phyloP scores from a whole-genome alignment of 352 stramenopile species.

The Thraustochytrium sp. region DNA sequence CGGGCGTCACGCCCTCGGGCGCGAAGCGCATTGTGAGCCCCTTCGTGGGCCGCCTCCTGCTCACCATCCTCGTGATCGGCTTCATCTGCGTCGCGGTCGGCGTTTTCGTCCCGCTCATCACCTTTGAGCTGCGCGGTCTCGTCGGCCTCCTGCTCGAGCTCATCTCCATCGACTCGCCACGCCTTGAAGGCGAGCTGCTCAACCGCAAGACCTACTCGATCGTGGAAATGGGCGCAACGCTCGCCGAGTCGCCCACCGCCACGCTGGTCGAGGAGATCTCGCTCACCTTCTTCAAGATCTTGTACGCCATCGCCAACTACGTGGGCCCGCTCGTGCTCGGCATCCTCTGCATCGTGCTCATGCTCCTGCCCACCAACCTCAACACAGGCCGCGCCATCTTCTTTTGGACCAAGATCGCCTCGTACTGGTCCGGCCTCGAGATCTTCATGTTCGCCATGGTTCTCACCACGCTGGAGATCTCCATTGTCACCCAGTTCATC shows the following conservation, averaged over 20 bases:
- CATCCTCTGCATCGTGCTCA: neutral
- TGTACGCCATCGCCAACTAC: neutral
- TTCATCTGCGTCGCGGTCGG: neutral
- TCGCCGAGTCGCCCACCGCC: neutral
- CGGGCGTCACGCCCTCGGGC: neutral
- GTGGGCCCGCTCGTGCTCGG: neutral
- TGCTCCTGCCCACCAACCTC: neutral
- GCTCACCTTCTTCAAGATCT: neutral
- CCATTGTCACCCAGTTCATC: conserved; percentile 4
- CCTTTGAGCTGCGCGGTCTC: conserved; percentile 5
- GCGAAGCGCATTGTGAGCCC: neutral
- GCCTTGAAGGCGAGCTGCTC: neutral
- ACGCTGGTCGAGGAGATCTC: neutral
- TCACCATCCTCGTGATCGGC: neutral
- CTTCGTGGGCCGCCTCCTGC: neutral
- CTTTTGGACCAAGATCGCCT: conserved; percentile 25
- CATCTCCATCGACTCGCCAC: neutral
- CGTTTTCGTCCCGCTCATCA: neutral
- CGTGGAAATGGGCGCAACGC: neutral
- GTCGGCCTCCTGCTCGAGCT: neutral
- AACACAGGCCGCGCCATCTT: neutral
- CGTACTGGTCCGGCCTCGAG: conserved; percentile 14
- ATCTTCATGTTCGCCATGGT: neutral
- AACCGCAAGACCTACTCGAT: conserved; percentile 5
- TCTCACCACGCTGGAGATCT: neutral